Evolutionary conservation across 352 stramenopile genomes (phyloP), one percentile per base, ranked within the genome.

Genomic region (Phytophthora sansomeana): DNA sequence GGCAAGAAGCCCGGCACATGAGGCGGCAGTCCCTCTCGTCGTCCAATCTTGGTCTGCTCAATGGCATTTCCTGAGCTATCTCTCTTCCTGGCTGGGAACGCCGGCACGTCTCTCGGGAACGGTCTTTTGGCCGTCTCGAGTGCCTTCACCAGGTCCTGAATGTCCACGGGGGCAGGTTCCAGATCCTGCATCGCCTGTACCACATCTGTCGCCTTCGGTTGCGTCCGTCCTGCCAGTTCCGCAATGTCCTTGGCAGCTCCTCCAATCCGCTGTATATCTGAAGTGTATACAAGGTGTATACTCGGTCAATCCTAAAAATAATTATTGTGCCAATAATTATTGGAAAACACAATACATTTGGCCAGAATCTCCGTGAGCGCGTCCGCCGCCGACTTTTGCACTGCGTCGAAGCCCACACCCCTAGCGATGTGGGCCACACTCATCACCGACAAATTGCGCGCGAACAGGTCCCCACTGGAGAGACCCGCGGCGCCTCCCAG

Each of bases 201-300:
- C 6, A 89, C 69, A 35, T 89, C 80, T 8, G 78, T 84, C 0
- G 61, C 78, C 16, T 80, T 79, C 2, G 78, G 73, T 42, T 87
- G 80, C 3, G 80, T 77, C 35, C 80, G 73, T 60, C 81, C 81
- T 38, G 81, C 78, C 13, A 84, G 53, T 49, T 90, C 81, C 8
- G 81, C 76, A 33, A 87, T 64, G 30, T 86, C 81, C 64, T 90
- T 86, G 2, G 81, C 66, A 5, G 73, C 39, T 29, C 32, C 57
- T 38, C 81, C 81, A 43, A 90, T 85, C 1, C 69, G 77, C 44
- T 80, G 78, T 39, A 90, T 83, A 43, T 90, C 77, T 86, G 13
- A 13, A 24, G 5, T 47, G 49, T 36, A 43, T 32, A 63, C 6
- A 72, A 21, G 9, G 48, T 21, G 16, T 44, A 43, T 29, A 39